A percentile compares a stretch with the other conserved stretches of the same genome.
These are phyloP conservation scores for Penicillium italicum DNA, from an alignment of 2,329 filamentous ascomycete species.

Conservation along the genomic window DNA sequence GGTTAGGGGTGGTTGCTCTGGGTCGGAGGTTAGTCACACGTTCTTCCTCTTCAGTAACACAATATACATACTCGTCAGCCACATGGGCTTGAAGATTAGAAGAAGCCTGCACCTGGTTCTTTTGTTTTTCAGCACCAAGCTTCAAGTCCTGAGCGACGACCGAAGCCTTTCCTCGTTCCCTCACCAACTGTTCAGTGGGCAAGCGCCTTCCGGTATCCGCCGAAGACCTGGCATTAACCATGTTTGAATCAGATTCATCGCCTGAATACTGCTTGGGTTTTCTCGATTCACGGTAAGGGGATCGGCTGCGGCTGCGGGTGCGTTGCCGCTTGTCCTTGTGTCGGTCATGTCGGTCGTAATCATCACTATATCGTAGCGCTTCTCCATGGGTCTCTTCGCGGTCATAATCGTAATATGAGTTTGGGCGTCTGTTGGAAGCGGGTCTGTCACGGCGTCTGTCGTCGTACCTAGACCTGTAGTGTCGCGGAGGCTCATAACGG, in stretches of 20 bases:
- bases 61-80: conserved; percentile 44
- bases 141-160: conserved; percentile 55
- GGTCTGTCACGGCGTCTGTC: conserved; percentile 39
- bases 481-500: conserved; percentile 33
- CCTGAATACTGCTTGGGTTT: conserved; percentile 38
- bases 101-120: conserved; percentile 56
- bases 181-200: conserved; percentile 59
- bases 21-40: conserved; percentile 12
- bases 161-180: conserved; percentile 60
- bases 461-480: conserved; percentile 39
- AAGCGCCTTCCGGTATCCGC: conserved; percentile 46
- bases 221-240: conserved; percentile 26
- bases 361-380: conserved; percentile 50
- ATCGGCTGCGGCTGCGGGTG: conserved; percentile 54
- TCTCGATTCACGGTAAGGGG: conserved; percentile 41
- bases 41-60: neutral
- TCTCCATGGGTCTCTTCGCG: conserved; percentile 43
- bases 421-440: conserved; percentile 39
- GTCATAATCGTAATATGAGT: conserved; percentile 52
- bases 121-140: conserved; percentile 65
- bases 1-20: conserved; percentile 18
- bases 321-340: conserved; percentile 55
- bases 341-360: conserved; percentile 42
- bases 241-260: conserved; percentile 33
- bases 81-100: conserved; percentile 32